These are phyloP conservation scores for Aspergillus sergii DNA, from an alignment of 2,329 filamentous ascomycete genomes.

Conservation along the genomic window DNA sequence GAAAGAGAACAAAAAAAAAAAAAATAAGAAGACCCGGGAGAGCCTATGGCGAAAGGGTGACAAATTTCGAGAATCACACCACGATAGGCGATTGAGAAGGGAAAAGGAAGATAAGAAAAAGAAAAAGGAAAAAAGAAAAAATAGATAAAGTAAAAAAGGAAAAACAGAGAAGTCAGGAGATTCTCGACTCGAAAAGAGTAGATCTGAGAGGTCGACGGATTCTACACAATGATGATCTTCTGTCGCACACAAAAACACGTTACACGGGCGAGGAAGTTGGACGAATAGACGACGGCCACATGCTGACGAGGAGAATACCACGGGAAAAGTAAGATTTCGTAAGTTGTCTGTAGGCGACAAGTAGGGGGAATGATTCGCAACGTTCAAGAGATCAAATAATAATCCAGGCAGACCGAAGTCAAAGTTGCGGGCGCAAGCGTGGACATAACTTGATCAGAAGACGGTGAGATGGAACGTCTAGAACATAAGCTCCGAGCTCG, in stretches of 20 bases:
- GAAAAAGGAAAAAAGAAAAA: slow-evolving; percentile 9
- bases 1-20: slow-evolving; percentile 15
- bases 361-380: slow-evolving; percentile 8
- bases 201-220: slow-evolving; percentile 22
- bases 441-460: slow-evolving; percentile 26
- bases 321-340: not conserved
- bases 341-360: not conserved
- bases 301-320: slow-evolving; percentile 25
- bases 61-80: no score
- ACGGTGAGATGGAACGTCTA: slow-evolving; percentile 26
- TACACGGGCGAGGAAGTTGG: slow-evolving; percentile 35
- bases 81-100: no score
- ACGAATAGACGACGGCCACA: slow-evolving; percentile 40
- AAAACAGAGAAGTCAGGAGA: slow-evolving; percentile 14
- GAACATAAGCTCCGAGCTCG: slow-evolving; percentile 22
- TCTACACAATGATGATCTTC: slow-evolving; percentile 16
- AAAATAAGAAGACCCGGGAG: not conserved
- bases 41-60: no score
- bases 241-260: slow-evolving; percentile 36
- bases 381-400: slow-evolving; percentile 14
- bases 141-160: not conserved
- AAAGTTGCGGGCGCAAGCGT: slow-evolving; percentile 14
- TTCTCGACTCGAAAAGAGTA: slow-evolving; percentile 15
- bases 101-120: not conserved
- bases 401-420: slow-evolving; percentile 20